Percentiles rank a stretch among this genome's conserved stretches.
These are phyloP conservation scores for Penicillium sp. DNA, from an alignment of 2,329 filamentous ascomycete genomes.

Conservation along the genomic window DNA sequence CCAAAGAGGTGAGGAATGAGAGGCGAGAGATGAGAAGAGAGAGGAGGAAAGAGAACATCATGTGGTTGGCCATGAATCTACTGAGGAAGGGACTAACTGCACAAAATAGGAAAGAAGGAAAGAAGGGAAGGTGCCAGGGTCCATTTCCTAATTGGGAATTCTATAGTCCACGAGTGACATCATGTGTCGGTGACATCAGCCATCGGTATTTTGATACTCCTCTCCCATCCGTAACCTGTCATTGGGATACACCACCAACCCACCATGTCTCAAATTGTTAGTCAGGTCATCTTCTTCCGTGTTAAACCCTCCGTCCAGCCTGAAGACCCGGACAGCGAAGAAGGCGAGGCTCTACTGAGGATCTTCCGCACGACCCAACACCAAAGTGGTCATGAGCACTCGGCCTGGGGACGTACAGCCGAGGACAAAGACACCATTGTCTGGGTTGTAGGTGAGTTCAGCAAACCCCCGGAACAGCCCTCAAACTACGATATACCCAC, in stretches of 20 bases:
- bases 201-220: not conserved
- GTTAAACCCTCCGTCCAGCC: constrained; percentile 39
- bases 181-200: constrained; percentile 1
- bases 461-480: not conserved
- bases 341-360: constrained; percentile 32
- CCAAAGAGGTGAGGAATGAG: not conserved
- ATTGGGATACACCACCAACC: not conserved
- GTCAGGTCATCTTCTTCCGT: constrained; percentile 41
- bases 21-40: too few species aligned
- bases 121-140: not conserved
- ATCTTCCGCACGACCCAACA: constrained; percentile 32
- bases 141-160: not conserved
- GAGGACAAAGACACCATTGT: constrained; percentile 40
- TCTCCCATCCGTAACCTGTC: not conserved
- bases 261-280: constrained; percentile 30
- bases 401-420: constrained; percentile 39
- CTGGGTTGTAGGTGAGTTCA: constrained; percentile 39
- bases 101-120: not conserved
- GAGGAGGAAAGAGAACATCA: not conserved
- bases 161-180: not conserved
- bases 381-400: constrained; percentile 37
- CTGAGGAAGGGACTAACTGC: not conserved
- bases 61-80: too few species aligned
- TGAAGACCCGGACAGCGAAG: constrained; percentile 37
- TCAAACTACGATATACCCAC: not conserved